Percentiles rank a stretch among this genome's conserved stretches.
These are phyloP conservation scores for Tetrapyrgos nigripes DNA, from an alignment of 1,284 basidiomycete genomes.

Conservation along the genomic window DNA sequence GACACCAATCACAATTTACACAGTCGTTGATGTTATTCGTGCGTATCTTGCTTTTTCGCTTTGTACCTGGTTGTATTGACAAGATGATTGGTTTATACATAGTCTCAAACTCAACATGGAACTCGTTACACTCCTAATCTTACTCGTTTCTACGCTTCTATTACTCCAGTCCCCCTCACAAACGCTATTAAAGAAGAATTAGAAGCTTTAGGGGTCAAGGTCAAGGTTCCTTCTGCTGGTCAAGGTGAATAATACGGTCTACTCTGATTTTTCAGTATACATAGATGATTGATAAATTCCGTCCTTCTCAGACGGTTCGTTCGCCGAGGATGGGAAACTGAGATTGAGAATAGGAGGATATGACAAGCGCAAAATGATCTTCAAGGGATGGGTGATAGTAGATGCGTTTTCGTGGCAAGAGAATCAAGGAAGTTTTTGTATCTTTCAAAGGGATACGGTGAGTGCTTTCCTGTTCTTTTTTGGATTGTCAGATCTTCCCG, in stretches of 20 bases:
- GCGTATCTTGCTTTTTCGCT: constrained; percentile 23
- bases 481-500: background rate
- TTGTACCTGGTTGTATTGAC: background rate
- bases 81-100: background rate
- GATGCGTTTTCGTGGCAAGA: constrained; percentile 57
- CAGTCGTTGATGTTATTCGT: constrained; percentile 68
- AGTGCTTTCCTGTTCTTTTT: constrained; percentile 21
- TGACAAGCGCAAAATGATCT: constrained; percentile 64
- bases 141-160: constrained; percentile 76
- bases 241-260: no score
- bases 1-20: constrained; percentile 61
- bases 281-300: no score
- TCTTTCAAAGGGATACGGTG: constrained; percentile 71
- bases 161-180: constrained; percentile 59
- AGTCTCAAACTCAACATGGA: constrained; percentile 82
- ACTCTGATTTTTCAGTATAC: background rate
- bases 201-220: constrained; percentile 53
- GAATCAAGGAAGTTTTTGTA: constrained; percentile 62
- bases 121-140: constrained; percentile 70
- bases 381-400: constrained; percentile 74
- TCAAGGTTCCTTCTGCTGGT: constrained; percentile 43
- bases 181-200: constrained; percentile 59
- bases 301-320: no score
- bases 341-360: constrained; percentile 69
- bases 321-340: constrained; percentile 16